A percentile compares a stretch with the other conserved stretches of the same genome.
These are phyloP conservation scores for Pseudogymnoascus sp. DNA, from an alignment of 2,329 filamentous ascomycete genomes.

Conservation along the genomic window DNA sequence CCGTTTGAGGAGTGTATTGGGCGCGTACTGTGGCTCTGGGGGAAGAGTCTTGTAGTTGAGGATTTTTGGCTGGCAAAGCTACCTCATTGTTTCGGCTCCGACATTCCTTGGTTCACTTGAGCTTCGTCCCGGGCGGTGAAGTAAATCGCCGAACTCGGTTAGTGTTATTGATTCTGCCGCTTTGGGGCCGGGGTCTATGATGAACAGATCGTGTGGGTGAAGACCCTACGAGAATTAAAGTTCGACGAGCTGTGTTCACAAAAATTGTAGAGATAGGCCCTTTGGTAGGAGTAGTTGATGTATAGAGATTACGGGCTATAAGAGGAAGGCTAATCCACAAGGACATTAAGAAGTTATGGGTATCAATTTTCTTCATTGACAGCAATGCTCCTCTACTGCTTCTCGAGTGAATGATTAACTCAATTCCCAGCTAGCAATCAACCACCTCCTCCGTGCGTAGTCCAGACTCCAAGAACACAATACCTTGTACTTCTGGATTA, in stretches of 20 bases:
- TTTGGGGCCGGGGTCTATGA: neutral
- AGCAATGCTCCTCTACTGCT: neutral
- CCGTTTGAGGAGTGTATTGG: neutral
- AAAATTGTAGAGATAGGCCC: neutral
- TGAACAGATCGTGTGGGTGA: neutral
- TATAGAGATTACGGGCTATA: neutral
- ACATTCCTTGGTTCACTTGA: slow-evolving; percentile 2
- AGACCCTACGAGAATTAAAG: neutral
- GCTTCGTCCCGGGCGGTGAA: slow-evolving; percentile 2
- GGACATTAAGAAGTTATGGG: neutral
- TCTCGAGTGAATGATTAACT: neutral
- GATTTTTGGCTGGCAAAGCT: slow-evolving; percentile 8
- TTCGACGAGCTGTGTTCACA: neutral
- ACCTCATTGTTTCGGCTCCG: slow-evolving; percentile 8
- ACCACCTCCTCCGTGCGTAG: neutral
- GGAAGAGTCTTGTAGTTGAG: neutral
- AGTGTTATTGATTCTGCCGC: neutral
- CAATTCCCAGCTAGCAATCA: neutral
- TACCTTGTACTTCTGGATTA: neutral
- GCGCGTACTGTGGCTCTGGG: slow-evolving; percentile 6
- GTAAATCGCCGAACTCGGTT: neutral
- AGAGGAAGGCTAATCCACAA: neutral
- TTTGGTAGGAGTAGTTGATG: neutral
- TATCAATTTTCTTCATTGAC: neutral
- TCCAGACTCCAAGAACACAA: neutral